Base-by-base conservation (phyloP, 768 basidiomycete genomes). In the Lactarius sanguifluus region DNA sequence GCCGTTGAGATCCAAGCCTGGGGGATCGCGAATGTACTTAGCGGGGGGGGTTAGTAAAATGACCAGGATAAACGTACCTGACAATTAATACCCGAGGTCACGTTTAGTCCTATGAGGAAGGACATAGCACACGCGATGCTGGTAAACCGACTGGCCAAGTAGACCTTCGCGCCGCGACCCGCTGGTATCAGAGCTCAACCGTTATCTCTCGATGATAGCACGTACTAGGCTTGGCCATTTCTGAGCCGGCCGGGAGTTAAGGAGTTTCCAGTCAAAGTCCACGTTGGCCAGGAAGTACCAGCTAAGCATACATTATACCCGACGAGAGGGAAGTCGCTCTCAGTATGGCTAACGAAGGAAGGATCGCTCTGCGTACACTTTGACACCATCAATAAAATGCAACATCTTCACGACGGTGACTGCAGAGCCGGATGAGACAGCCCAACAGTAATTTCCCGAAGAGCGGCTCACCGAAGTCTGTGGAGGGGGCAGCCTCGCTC, bases 221-320 rank as follows among this genome's bases (percentile, higher is more conserved):
- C 65, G 20, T 28, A 65, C 65, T 20, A 61, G 6, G 43, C 59
- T 30, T 0, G 65, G 59, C 59, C 54, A 61, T 50, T n/a, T 40
- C 34, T 20, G 8, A 7, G 20, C 18, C 1, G 34, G 43, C 28
- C 36, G 47, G 34, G 54, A 36, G 36, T 8, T 10, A 43, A 65
- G 23, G 43, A 65, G 55, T 32, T 3, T 61, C 65, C 65, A 65
- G 59, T 65, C 65, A 30, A 65, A 65, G n/a, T 57, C 64, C 65
- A 65, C 34, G 43, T 65, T 65, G 9, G 59, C 15, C 32, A 65
- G 7, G 43, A 61, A 38, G 15, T 65, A 50, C 41, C 60, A 65
- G 43, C 65, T n/a, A n/a, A n/a, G n/a, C n/a, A n/a, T n/a, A n/a
- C n/a, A n/a, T n/a, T n/a, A n/a, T n/a, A n/a, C n/a, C n/a, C n/a